Evolutionary conservation across 2,329 filamentous ascomycete genomes (phyloP), one percentile per base, ranked within the genome.

Genomic region (Sporothrix schenckii): DNA sequence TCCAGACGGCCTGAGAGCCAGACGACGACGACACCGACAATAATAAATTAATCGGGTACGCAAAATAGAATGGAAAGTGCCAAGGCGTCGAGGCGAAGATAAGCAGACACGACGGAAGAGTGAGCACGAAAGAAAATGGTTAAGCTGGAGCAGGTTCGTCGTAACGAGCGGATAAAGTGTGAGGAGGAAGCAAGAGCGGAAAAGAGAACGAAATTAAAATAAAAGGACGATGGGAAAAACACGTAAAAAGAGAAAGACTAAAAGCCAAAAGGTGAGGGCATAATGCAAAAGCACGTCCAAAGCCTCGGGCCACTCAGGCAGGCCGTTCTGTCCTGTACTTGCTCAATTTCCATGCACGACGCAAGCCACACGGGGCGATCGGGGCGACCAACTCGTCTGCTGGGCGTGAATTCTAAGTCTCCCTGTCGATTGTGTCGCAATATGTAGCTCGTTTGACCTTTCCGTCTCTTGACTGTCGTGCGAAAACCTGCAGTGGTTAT

Each of bases 141-240:
- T 7, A 66, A 53, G 50, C 44, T 44, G 44, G 27, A 67, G 44
- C 24, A 54, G 14, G 30, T 66, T 53, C n/a, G 30, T 66, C 27
- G 30, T 16, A 66, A 39, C n/a, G 49, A 66, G 63, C 63, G 63
- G 63, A 47, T 54, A 68, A 56, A 56, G 21, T 34, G 66, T 50
- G 50, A 30, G 52, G 27, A 56, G 39, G 21, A 24, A 24, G n/a
- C 34, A 34, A 9, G 5, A 34, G 34, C 34, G 24, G 34, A 21
- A 21, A 16, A 44, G 6, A 27, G 19, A 63, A 47, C 3, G 6
- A 13, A n/a, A 14, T 3, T 5, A 50, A 27, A 47, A 54, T 7
- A 6, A 9, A 13, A 16, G 49, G 39, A 68, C 21, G 13, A 19
- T 2, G 27, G 39, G 39, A 10, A 4, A 30, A 6, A 11, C 24